Evolutionary conservation across 306 rosid genomes (phyloP), one percentile per base, ranked within the genome.

Genomic region (Lotus japonicus): DNA sequence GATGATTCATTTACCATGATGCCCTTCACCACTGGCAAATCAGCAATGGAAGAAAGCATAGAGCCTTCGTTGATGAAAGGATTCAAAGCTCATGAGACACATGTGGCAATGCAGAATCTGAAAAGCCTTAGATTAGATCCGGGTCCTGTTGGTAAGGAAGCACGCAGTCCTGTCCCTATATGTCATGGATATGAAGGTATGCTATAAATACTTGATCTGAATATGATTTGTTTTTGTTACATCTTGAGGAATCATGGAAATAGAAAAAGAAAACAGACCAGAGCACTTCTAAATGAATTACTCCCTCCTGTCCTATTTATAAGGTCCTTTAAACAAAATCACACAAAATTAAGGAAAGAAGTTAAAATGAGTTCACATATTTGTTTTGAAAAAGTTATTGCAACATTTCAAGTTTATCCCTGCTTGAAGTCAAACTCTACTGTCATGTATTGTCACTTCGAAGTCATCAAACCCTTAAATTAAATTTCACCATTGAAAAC

Each of bases 1-100:
- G 96, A 88, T 16, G 98, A 94, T 31, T 88, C 97, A n/a, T 94
- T 94, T 76, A 86, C 97, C 36, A 94, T 94, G 89, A 81, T 82
- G 51, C 95, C 98, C 11, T 87, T 87, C 63, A 59, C 94, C 26
- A 64, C 96, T 33, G 84, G 77, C 54, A 83, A 85, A 79, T 81
- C 84, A 7, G 53, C 87, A 11, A 54, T 77, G 69, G 92, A 82
- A 71, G 96, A 80, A 73, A 85, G 75, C 77, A 61, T 63, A 46
- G 92, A 83, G 71, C 83, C 85, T 68, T 76, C 84, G 21, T 74
- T 80, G 53, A 68, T 83, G 78, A 83, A 57, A 69, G 89, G 84
- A 55, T 85, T 79, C 52, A 84, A 84, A 74, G 55, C 86, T 21
- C 85, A 77, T 53, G 84, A 74, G 77, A 76, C 82, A 3, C 82